Evolutionary conservation across 1,284 basidiomycete genomes (phyloP).

Genomic region (Ceratobasidium sp.): DNA sequence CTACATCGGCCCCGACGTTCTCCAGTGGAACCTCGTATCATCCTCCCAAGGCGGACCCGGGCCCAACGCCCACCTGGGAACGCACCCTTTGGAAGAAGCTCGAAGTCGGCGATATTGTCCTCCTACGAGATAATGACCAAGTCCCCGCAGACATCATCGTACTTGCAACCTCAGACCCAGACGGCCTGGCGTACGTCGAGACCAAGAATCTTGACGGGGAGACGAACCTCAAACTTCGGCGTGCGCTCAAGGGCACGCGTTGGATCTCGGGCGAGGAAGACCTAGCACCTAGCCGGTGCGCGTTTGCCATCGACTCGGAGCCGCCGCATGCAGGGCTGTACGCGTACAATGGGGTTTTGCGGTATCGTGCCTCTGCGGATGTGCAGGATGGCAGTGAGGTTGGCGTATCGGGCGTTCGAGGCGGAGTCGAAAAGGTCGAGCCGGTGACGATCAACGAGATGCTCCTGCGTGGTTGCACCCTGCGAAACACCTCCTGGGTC

Average conservation of each 20-base stretch:
- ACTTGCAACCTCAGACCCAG: conserved; percentile 83
- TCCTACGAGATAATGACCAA: conserved; percentile 93
- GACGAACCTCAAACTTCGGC: conserved; percentile 93
- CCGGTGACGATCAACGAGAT: conserved; percentile 91
- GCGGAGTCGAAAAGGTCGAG: conserved; percentile 67
- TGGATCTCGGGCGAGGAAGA: conserved; percentile 89
- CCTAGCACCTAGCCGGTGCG: conserved; percentile 73
- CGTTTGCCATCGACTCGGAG: conserved; percentile 91
- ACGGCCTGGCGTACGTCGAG: conserved; percentile 88
- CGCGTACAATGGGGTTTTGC: conserved; percentile 86
- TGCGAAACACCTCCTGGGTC: conserved; percentile 96
- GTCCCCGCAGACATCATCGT: conserved; percentile 95
- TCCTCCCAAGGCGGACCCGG: conserved; percentile 28
- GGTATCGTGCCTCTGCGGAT: conserved; percentile 63
- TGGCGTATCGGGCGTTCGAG: conserved; percentile 47
- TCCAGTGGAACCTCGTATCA: conserved; percentile 45
- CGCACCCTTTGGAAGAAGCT: conserved; percentile 98
- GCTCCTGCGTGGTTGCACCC: conserved; percentile 88
- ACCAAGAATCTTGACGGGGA: conserved; percentile 98
- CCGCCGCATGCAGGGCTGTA: conserved; percentile 95
- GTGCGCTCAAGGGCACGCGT: conserved; percentile 80
- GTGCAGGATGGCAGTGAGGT: conserved; percentile 56
- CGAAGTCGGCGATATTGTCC: conserved; percentile 95
- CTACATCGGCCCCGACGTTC: conserved; percentile 46
- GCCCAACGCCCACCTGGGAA: conserved; percentile 72